Conservation (phyloP, 2,329 filamentous ascomycete species). For the Penicillium sp. region DNA sequence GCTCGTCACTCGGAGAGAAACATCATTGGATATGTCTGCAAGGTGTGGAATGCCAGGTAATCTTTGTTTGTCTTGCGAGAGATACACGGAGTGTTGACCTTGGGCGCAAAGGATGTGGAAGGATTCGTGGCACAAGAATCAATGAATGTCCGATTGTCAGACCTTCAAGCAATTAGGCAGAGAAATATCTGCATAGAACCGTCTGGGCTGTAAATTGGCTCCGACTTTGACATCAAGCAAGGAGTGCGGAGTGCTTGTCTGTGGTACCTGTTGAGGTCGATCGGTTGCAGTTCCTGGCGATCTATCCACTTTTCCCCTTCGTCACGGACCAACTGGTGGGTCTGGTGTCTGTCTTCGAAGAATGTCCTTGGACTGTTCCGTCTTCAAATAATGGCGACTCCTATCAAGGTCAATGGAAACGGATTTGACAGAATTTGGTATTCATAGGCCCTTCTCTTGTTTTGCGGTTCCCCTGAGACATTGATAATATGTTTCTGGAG, state of each 20-base stretch:
- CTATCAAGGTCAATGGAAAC: background rate
- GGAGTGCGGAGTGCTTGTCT: background rate
- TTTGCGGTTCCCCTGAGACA: background rate
- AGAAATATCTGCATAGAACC: background rate
- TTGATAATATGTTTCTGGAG: background rate
- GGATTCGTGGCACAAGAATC: conserved; percentile 3
- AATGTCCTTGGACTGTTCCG: conserved; percentile 15
- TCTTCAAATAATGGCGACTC: background rate
- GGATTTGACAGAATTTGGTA: background rate
- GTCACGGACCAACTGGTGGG: conserved; percentile 10
- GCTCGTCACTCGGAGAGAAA: background rate
- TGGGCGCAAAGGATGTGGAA: conserved; percentile 13
- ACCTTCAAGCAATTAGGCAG: background rate
- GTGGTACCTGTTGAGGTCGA: background rate
- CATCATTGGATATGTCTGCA: conserved; percentile 19
- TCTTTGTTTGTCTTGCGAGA: conserved; percentile 3
- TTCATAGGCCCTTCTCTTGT: background rate
- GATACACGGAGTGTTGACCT: background rate
- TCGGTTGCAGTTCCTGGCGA: conserved; percentile 20
- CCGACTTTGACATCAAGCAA: conserved; percentile 10
- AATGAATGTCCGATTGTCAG: background rate
- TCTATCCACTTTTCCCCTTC: conserved; percentile 3
- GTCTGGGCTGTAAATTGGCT: background rate
- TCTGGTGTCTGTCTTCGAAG: conserved; percentile 2
- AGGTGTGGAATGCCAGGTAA: conserved; percentile 18